These are phyloP conservation scores for Eimeria tenella DNA, from an alignment of 169 alveolate species.

Conservation along the genomic window DNA sequence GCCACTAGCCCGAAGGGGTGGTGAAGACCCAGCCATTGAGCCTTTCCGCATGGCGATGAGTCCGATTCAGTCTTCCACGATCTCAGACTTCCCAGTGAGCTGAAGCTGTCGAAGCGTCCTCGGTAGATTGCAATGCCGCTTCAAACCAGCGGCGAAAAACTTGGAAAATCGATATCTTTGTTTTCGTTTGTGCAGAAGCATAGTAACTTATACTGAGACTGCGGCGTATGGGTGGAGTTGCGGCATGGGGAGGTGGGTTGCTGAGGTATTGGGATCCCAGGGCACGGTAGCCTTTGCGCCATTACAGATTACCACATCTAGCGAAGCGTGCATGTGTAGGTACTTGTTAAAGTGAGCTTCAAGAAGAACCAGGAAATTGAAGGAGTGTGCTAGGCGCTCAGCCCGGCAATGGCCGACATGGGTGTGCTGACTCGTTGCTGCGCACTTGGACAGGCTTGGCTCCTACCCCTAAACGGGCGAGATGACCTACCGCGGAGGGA, in stretches of 20 bases:
- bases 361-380: not conserved
- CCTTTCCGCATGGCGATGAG: constrained; percentile 11
- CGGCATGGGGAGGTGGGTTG: not conserved
- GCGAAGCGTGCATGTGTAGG: not conserved
- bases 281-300: not conserved
- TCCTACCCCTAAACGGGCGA: constrained; percentile 33
- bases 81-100: constrained; percentile 6
- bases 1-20: constrained; percentile 7
- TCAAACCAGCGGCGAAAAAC: not conserved
- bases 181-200: not conserved
- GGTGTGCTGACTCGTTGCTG: too few species aligned
- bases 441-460: constrained; percentile 21
- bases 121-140: not conserved
- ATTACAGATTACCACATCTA: not conserved
- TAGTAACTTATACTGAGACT: not conserved
- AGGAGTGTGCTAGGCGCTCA: not conserved
- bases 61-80: not conserved
- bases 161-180: too few species aligned
- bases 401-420: too few species aligned
- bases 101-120: not conserved
- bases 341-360: not conserved
- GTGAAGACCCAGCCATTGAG: not conserved
- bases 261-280: not conserved
- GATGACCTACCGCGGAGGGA: constrained; percentile 59
- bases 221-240: constrained; percentile 12